Evolutionary conservation across 2,329 filamentous ascomycete species (phyloP).

Genomic region (Penicillium sp.): DNA sequence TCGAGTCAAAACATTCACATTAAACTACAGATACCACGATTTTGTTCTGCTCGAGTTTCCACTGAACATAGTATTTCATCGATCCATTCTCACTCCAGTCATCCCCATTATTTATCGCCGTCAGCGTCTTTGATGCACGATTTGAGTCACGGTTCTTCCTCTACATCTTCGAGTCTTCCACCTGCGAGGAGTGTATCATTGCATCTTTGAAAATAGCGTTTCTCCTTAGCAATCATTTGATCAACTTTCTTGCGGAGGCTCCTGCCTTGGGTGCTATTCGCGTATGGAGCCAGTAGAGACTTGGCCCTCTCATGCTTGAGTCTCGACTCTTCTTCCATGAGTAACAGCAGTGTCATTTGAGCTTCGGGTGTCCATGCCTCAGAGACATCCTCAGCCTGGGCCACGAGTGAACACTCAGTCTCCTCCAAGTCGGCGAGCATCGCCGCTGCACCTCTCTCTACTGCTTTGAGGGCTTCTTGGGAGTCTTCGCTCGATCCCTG

Average conservation of each 20-base stretch:
- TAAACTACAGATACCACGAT: neutral
- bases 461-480: neutral
- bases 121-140: neutral
- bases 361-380: no score
- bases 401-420: neutral
- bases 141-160: neutral
- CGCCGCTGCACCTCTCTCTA: neutral
- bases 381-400: no score
- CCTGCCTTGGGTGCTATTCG: neutral
- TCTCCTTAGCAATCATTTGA: neutral
- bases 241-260: neutral
- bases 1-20: neutral
- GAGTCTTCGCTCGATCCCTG: neutral
- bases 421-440: neutral
- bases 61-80: neutral
- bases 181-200: neutral
- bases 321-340: neutral
- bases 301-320: neutral
- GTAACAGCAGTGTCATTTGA: neutral
- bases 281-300: neutral
- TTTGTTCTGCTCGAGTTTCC: neutral
- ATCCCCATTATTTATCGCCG: neutral
- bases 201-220: neutral
- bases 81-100: neutral
- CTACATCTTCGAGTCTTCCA: neutral